Conservation (phyloP, 2,329 filamentous ascomycete species). For the Calonectria hongkongensis region DNA sequence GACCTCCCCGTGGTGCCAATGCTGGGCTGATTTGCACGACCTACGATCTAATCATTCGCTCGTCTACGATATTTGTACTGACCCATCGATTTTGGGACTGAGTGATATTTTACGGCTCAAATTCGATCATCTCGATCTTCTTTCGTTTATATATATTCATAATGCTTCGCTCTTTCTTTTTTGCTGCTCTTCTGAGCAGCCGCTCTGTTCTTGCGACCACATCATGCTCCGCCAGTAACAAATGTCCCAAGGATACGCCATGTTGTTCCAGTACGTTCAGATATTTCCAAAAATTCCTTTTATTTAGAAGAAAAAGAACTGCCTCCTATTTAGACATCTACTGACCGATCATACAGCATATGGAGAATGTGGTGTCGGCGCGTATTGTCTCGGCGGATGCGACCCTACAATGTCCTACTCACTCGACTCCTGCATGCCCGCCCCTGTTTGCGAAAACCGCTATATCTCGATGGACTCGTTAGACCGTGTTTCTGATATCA, state of each 20-base stretch:
- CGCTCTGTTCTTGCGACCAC: conserved; percentile 59
- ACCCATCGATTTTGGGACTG: background rate
- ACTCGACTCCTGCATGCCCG: conserved; percentile 89
- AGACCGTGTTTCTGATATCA: conserved; percentile 80
- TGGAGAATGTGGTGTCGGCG: conserved; percentile 92
- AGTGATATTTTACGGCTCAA: background rate
- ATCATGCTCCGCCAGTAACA: conserved; percentile 58
- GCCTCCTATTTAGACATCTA: too few relatives aligned
- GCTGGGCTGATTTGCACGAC: background rate
- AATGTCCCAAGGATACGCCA: conserved; percentile 82
- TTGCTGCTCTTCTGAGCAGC: conserved; percentile 57
- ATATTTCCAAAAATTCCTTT: background rate
- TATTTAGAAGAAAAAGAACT: background rate
- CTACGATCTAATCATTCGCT: background rate
- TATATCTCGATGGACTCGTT: conserved; percentile 84
- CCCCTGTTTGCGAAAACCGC: conserved; percentile 85
- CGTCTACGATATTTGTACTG: background rate
- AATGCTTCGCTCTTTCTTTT: conserved; percentile 59
- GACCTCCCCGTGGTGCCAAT: background rate
- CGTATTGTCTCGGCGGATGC: conserved; percentile 96
- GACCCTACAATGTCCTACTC: conserved; percentile 89
- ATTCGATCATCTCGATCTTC: background rate
- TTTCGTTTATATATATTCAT: conserved; percentile 40
- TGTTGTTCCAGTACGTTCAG: conserved; percentile 85
- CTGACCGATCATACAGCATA: conserved; percentile 78